phyloP scores from a whole-genome alignment of 495 filamentous ascomycete species.

The Xylaria curta region DNA sequence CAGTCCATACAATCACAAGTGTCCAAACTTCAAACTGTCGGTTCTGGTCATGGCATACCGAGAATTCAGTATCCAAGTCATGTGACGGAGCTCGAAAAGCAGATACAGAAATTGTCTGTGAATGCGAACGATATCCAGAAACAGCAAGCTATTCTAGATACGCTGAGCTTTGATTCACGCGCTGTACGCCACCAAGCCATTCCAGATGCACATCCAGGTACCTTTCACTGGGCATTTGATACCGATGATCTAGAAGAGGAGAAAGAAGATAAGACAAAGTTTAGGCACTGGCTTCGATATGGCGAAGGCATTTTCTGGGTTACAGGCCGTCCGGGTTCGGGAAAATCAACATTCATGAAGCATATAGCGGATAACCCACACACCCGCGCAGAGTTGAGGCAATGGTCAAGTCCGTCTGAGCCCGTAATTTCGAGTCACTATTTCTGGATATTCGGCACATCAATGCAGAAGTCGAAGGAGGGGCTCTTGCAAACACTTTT shows the following conservation, averaged over 20 bases:
- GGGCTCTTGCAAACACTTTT: conserved; percentile 51
- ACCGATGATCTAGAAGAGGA: not conserved
- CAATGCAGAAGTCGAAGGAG: conserved; percentile 45
- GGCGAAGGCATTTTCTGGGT: conserved; percentile 41
- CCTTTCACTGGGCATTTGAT: conserved; percentile 24
- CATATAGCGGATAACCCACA: conserved; percentile 31
- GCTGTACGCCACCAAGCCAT: conserved; percentile 23
- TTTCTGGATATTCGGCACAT: conserved; percentile 48
- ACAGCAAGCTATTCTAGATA: conserved; percentile 25
- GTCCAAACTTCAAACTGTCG: conserved; percentile 1
- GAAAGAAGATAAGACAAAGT: not conserved
- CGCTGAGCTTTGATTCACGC: conserved; percentile 26
- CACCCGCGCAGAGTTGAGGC: conserved; percentile 23
- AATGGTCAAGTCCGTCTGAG: conserved; percentile 33
- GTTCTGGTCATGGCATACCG: not conserved
- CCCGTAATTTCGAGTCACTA: conserved; percentile 46
- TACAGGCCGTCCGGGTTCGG: conserved; percentile 45
- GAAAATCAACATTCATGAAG: conserved; percentile 53
- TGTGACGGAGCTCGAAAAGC: conserved; percentile 16
- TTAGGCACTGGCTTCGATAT: conserved; percentile 35
- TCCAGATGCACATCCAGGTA: conserved; percentile 20
- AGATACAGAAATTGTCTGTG: conserved; percentile 14
- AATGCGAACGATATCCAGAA: conserved; percentile 15
- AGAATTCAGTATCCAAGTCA: conserved; percentile 9
- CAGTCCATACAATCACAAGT: conserved; percentile 18